phyloP scores from a whole-genome alignment of 345 rosid genomes.

The Dipteronia dyeriana region DNA sequence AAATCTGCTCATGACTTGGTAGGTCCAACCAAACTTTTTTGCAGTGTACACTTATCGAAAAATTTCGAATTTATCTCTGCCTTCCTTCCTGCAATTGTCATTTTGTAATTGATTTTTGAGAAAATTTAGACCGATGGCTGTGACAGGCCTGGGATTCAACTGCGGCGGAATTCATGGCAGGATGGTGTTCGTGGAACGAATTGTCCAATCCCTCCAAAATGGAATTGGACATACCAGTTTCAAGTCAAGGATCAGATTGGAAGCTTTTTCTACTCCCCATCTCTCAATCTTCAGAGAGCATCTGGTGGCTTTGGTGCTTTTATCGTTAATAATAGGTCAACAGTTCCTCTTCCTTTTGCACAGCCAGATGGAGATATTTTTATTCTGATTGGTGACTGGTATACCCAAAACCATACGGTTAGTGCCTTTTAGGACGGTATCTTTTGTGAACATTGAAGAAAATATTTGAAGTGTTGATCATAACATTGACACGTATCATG shows the following conservation, averaged over 20 bases:
- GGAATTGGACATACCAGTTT: conserved; percentile 81
- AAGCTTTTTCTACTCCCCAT: conserved; percentile 83
- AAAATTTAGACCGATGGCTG: conserved; percentile 8
- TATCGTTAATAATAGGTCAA: conserved; percentile 58
- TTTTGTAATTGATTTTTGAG: neutral
- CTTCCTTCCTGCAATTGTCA: neutral
- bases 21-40: conserved; percentile 9
- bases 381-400: conserved; percentile 87
- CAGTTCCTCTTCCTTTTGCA: conserved; percentile 74
- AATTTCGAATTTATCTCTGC: neutral
- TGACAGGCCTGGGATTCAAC: conserved; percentile 82
- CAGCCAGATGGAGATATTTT: conserved; percentile 74
- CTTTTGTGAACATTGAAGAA: neutral
- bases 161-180: conserved; percentile 89
- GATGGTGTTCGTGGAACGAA: conserved; percentile 90
- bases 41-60: neutral
- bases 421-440: conserved; percentile 26
- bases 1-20: conserved; percentile 83
- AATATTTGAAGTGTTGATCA: conserved; percentile 1
- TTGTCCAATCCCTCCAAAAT: conserved; percentile 71
- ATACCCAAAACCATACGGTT: conserved; percentile 74
- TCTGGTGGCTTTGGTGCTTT: conserved; percentile 94
- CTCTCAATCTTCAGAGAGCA: conserved; percentile 83
- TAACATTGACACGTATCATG: conserved; percentile 10
- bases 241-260: conserved; percentile 98